phyloP scores from a whole-genome alignment of 495 filamentous ascomycete species.

The Geoglossum glabrum region DNA sequence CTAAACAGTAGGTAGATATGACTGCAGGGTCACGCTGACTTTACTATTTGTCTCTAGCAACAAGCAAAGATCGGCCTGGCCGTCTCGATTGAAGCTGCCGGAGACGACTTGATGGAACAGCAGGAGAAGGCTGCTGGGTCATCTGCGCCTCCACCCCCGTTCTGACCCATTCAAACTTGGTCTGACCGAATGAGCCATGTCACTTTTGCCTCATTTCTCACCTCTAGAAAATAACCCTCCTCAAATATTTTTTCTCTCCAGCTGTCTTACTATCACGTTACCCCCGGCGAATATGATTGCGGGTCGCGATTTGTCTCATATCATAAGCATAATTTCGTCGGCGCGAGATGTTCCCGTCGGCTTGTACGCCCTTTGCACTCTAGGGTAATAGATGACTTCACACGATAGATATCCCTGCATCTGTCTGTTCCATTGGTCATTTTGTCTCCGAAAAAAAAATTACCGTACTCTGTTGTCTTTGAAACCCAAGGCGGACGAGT shows the following conservation, averaged over 20 bases:
- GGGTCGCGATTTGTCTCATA: background rate
- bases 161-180: conserved; percentile 15
- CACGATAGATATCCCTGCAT: conserved; percentile 1
- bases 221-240: background rate
- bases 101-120: conserved; percentile 81
- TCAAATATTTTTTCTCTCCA: background rate
- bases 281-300: background rate
- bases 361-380: background rate
- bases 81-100: conserved; percentile 77
- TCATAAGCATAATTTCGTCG: conserved; percentile 1
- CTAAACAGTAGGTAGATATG: background rate
- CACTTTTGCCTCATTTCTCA: background rate
- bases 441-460: background rate
- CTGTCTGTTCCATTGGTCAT: background rate
- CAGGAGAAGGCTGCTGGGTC: conserved; percentile 45
- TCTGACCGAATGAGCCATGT: background rate
- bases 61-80: conserved; percentile 84
- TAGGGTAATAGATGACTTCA: background rate
- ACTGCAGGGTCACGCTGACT: conserved; percentile 10
- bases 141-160: conserved; percentile 29
- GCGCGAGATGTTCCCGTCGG: background rate
- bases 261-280: conserved; percentile 2
- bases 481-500: background rate
- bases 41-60: conserved; percentile 38
- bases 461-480: background rate